Base-by-base conservation (phyloP, 306 rosid genomes). In the Boehmeria nivea region DNA sequence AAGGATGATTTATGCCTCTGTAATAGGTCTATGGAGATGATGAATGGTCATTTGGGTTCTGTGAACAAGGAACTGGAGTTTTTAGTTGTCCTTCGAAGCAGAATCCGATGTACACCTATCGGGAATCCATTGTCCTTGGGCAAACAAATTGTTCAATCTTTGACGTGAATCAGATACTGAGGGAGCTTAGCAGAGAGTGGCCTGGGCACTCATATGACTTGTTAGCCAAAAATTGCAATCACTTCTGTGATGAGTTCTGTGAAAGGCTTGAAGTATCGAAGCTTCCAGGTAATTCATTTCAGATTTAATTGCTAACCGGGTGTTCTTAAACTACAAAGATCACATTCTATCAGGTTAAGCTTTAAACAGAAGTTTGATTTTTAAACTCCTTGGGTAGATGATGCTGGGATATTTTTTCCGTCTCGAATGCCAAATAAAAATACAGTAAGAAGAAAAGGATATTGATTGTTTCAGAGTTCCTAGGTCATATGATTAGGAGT, bases 151-250 rank as follows among this genome's bases (percentile, higher is more conserved):
- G 44, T 72, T 67, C 99, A 18, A 79, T 60, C 70, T 83, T 70
- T 71, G 72, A 81, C 76, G 88, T 88, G 44, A 93, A 93, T 69
- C 99, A 88, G 73, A 82, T 88, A 70, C 72, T 93, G 54, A 83
- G 96, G 74, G 99, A 93, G 64, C 96, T 93, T 59, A 83, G 99
- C 67, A 77, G 95, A 83, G 96, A 85, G 70, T 93, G 99, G 99
- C 94, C 94, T 60, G 96, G 99, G 61, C 61, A 39, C 80, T 76
- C 80, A 2, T 93, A 88, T 70, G 99, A 93, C 72, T 77, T 88
- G 42, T 70, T 93, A 74, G n/a, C 99, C 33, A 93, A 79, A 64
- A 93, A 93, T 74, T 93, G 99, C 82, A 93, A 93, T 66, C 99
- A 88, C 81, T 93, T 93, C 49, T 93, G 99, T 67, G 96, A 93